Evolutionary conservation across 2,329 filamentous ascomycete species (phyloP).

Genomic region (Microcyclospora tardicrescens): DNA sequence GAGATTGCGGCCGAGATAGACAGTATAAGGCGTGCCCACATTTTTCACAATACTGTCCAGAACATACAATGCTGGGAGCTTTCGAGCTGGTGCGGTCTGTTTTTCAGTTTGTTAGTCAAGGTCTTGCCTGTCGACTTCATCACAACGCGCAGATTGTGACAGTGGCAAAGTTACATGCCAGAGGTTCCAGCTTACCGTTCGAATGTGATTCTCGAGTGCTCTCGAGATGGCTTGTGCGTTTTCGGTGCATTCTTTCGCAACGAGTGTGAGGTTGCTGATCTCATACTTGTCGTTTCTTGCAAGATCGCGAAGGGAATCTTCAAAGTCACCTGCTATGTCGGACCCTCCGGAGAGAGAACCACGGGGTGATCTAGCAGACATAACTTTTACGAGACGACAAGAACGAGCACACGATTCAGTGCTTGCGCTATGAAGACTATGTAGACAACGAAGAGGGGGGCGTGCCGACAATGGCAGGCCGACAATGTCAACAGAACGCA

Average conservation of each 20-base stretch:
- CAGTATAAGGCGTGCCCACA: conserved; percentile 90
- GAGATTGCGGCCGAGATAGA: conserved; percentile 84
- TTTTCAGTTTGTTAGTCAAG: conserved; percentile 25
- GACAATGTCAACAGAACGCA: background rate
- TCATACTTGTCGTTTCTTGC: conserved; percentile 84
- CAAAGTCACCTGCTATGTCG: conserved; percentile 94
- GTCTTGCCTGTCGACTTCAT: background rate
- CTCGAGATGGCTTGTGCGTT: conserved; percentile 87
- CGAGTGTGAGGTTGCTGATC: conserved; percentile 93
- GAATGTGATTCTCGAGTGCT: conserved; percentile 83
- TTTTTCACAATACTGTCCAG: conserved; percentile 98
- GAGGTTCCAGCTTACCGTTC: conserved; percentile 55
- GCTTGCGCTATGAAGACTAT: background rate
- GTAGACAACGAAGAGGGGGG: too few relatives aligned
- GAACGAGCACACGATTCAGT: background rate
- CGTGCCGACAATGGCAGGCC: too few relatives aligned
- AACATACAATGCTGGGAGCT: conserved; percentile 90
- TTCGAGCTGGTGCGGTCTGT: conserved; percentile 76
- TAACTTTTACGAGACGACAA: conserved; percentile 27
- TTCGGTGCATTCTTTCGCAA: conserved; percentile 93
- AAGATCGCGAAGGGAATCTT: conserved; percentile 81
- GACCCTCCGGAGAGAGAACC: conserved; percentile 30
- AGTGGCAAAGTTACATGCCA: too few relatives aligned
- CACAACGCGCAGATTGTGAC: too few relatives aligned
- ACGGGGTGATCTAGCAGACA: conserved; percentile 39